phyloP scores from a whole-genome alignment of 2,329 filamentous ascomycete genomes.

The Aspergillus puulaauensis region DNA sequence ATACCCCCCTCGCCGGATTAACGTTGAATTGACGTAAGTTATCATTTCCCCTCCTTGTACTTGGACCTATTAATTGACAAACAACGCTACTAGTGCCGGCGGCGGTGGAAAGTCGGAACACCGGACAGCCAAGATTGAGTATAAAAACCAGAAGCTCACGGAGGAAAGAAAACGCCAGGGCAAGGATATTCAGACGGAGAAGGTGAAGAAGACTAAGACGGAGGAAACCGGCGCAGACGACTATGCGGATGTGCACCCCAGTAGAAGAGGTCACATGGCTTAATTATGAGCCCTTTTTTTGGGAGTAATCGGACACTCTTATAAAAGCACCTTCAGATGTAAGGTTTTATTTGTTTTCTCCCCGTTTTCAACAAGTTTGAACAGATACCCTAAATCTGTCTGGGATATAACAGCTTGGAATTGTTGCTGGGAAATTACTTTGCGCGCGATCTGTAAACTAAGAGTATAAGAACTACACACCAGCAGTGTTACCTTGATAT shows the following conservation, averaged over 20 bases:
- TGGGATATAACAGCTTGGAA: neutral
- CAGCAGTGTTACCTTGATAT: neutral
- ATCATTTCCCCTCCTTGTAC: neutral
- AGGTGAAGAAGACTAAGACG: slow-evolving; percentile 31
- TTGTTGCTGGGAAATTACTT: neutral
- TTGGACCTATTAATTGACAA: neutral
- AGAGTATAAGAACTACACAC: neutral
- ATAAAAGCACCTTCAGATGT: neutral
- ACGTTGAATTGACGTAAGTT: slow-evolving; percentile 83
- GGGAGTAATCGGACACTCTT: neutral
- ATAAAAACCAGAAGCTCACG: slow-evolving; percentile 83
- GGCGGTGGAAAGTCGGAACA: slow-evolving; percentile 74
- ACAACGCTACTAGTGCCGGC: slow-evolving; percentile 60
- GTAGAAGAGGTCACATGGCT: slow-evolving; percentile 40
- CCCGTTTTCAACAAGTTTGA: slow-evolving; percentile 1
- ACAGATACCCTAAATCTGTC: slow-evolving; percentile 6
- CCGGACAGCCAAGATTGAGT: slow-evolving; percentile 73
- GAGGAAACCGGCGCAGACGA: slow-evolving; percentile 23
- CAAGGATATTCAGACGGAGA: slow-evolving; percentile 49
- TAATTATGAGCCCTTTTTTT: neutral
- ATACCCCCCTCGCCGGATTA: slow-evolving; percentile 69
- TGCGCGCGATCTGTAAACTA: neutral
- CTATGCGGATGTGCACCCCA: slow-evolving; percentile 44
- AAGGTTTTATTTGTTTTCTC: neutral
- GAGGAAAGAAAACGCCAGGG: slow-evolving; percentile 60